Evolutionary conservation across 805 yeast genomes (phyloP).

Genomic region (Yarrowia bubula): DNA sequence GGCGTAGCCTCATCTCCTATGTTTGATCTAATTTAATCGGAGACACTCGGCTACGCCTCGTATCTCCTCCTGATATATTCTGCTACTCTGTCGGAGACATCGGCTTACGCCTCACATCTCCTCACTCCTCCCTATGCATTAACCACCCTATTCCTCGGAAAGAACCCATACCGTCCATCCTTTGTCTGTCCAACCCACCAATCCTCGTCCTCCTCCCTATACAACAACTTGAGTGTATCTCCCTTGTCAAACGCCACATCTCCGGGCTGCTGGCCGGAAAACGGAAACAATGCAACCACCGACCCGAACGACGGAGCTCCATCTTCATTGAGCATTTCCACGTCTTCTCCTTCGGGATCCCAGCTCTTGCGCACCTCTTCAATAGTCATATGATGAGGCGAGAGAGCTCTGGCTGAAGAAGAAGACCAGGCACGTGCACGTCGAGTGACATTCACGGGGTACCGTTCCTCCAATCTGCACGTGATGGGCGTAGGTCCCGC

Average conservation of each 20-base stretch:
- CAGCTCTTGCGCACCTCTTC: slow-evolving; percentile 19
- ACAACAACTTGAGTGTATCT: slow-evolving; percentile 40
- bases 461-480: slow-evolving; percentile 27
- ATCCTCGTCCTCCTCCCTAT: slow-evolving; percentile 41
- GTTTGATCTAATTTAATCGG: not conserved
- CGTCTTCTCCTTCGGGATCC: slow-evolving; percentile 3
- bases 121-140: too few relatives aligned
- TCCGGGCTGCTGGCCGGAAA: slow-evolving; percentile 41
- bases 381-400: slow-evolving; percentile 27
- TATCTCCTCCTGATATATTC: too few relatives aligned
- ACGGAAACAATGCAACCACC: slow-evolving; percentile 39
- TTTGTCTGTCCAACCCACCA: slow-evolving; percentile 52
- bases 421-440: slow-evolving; percentile 35
- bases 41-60: not conserved
- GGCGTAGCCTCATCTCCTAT: too few relatives aligned
- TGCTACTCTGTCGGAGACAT: too few relatives aligned
- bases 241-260: slow-evolving; percentile 43
- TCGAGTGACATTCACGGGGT: slow-evolving; percentile 25
- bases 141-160: slow-evolving; percentile 49
- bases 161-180: slow-evolving; percentile 45
- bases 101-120: too few relatives aligned
- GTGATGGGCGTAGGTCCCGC: slow-evolving; percentile 3
- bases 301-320: slow-evolving; percentile 8
- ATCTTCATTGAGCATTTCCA: slow-evolving; percentile 14
- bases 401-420: slow-evolving; percentile 34